Conservation (phyloP, 1,284 basidiomycete species). For the Tilletiopsis washingtonensis region DNA sequence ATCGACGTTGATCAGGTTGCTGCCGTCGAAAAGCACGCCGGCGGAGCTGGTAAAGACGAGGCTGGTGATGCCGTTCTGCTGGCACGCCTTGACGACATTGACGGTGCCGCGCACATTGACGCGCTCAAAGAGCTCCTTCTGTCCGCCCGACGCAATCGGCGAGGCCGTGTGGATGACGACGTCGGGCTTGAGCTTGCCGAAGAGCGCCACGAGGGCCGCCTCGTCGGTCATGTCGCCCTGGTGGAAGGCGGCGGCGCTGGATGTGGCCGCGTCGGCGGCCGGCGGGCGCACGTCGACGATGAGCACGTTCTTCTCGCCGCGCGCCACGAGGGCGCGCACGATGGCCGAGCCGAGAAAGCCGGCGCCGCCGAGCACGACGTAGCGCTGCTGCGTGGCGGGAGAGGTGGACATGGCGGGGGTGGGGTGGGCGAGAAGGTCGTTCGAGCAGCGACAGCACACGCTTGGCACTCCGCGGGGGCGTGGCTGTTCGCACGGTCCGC, state of each 20-base stretch:
- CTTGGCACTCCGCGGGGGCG: no score
- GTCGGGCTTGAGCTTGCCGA: conserved; percentile 7
- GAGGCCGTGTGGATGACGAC: conserved; percentile 81
- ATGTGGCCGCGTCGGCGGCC: conserved; percentile 29
- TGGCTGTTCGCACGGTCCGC: no score
- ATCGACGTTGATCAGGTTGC: conserved; percentile 74
- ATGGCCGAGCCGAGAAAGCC: conserved; percentile 45
- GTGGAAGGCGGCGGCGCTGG: conserved; percentile 33
- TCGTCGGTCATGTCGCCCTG: conserved; percentile 40
- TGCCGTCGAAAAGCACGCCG: conserved; percentile 82
- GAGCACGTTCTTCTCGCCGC: conserved; percentile 40
- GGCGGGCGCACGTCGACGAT: conserved; percentile 35
- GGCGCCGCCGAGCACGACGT: conserved; percentile 43
- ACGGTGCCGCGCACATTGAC: conserved; percentile 91
- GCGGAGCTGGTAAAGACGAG: conserved; percentile 93
- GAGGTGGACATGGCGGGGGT: conserved; percentile 44
- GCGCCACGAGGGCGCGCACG: conserved; percentile 32
- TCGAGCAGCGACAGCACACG: no score
- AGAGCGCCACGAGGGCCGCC: conserved; percentile 14
- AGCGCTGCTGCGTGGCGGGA: conserved; percentile 34
- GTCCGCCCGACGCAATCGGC: conserved; percentile 61
- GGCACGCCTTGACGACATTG: conserved; percentile 70
- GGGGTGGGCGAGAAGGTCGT: no score
- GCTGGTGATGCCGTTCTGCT: conserved; percentile 60
- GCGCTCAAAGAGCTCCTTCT: conserved; percentile 69